Conservation (phyloP, 257 asterid genomes). For the Solanum peruvianum region DNA sequence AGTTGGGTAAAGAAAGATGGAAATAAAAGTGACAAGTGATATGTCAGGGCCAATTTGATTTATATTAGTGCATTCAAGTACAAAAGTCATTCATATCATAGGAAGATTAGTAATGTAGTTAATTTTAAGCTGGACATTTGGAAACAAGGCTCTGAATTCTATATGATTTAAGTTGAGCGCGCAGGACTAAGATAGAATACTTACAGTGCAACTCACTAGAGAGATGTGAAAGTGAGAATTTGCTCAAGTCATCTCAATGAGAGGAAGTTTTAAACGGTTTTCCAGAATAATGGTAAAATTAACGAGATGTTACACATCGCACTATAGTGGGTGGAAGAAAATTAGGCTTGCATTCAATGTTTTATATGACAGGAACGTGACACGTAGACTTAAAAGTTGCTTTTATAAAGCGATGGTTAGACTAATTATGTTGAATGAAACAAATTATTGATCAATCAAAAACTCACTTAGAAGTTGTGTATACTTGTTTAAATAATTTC, state of each 20-base stretch:
- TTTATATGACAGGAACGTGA: neutral
- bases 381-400: neutral
- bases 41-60: neutral
- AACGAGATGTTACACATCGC: neutral
- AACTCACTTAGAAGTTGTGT: neutral
- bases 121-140: neutral
- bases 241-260: neutral
- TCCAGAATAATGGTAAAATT: neutral
- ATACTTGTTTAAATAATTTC: no score
- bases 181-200: neutral
- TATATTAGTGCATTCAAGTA: neutral
- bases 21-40: neutral
- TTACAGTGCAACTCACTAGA: neutral
- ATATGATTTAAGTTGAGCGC: neutral
- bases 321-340: neutral
- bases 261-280: neutral
- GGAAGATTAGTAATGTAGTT: neutral
- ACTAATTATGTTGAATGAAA: neutral
- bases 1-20: neutral
- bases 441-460: neutral
- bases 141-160: neutral
- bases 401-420: neutral
- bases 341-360: neutral
- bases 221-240: neutral
- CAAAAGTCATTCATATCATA: neutral